Percentiles rank a stretch among this genome's conserved stretches.
Conservation (phyloP, 2,329 filamentous ascomycete species). For the Helotiales sp. region DNA sequence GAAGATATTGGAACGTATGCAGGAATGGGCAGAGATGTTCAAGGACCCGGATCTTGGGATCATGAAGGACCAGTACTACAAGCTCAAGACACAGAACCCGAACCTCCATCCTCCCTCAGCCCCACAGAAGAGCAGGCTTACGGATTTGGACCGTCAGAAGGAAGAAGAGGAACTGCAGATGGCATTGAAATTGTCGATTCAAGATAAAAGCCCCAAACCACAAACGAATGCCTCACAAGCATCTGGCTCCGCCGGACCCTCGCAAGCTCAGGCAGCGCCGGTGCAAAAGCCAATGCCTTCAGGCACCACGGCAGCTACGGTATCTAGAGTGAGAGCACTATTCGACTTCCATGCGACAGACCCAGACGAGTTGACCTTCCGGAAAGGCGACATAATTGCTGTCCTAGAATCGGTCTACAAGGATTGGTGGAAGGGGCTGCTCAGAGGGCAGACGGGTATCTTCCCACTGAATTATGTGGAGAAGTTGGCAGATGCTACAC, state of each 20-base stretch:
- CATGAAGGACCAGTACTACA: slow-evolving; percentile 93
- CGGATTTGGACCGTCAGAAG: slow-evolving; percentile 84
- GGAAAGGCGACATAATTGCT: slow-evolving; percentile 95
- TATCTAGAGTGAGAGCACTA: slow-evolving; percentile 88
- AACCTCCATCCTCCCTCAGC: slow-evolving; percentile 89
- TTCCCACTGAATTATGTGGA: slow-evolving; percentile 99
- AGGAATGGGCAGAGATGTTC: slow-evolving; percentile 96
- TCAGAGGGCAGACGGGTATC: slow-evolving; percentile 93
- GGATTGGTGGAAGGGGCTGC: slow-evolving; percentile 98
- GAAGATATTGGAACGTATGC: slow-evolving; percentile 96
- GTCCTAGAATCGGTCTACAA: slow-evolving; percentile 98
- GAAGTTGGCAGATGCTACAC: slow-evolving; percentile 91
- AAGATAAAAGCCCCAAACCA: slow-evolving; percentile 74
- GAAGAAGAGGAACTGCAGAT: slow-evolving; percentile 98
- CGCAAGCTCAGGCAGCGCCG: slow-evolving; percentile 40
- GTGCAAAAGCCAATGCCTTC: slow-evolving; percentile 62
- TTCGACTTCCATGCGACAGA: slow-evolving; percentile 96
- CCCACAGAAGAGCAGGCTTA: slow-evolving; percentile 89
- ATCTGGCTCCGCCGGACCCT: slow-evolving; percentile 39
- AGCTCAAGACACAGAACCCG: slow-evolving; percentile 81
- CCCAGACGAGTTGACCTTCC: slow-evolving; percentile 90
- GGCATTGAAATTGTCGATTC: slow-evolving; percentile 87
- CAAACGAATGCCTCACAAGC: slow-evolving; percentile 39
- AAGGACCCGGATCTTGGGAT: slow-evolving; percentile 89
- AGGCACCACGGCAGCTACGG: slow-evolving; percentile 92